Percentiles rank a stretch among this genome's conserved stretches.
Conservation (phyloP, 805 yeast species). For the Candida boleticola region DNA sequence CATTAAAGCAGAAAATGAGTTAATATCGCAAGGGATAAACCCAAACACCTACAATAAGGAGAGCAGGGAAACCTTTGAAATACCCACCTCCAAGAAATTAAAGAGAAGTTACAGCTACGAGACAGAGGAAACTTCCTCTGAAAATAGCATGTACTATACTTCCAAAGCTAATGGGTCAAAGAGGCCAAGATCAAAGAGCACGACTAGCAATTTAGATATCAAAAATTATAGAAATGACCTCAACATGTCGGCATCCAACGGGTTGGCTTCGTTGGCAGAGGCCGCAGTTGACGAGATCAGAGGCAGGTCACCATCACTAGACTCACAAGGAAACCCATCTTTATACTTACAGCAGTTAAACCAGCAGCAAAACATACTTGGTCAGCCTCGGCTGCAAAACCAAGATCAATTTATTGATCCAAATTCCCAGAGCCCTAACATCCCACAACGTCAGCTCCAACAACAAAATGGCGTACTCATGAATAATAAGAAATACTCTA, state of each 20-base stretch:
- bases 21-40: conserved; percentile 49
- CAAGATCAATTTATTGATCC: neutral
- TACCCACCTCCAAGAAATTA: conserved; percentile 11
- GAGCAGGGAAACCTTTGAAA: neutral
- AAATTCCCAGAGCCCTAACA: neutral
- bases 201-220: conserved; percentile 14
- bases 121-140: neutral
- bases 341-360: conserved; percentile 4
- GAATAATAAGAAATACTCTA: no score
- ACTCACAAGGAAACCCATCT: neutral
- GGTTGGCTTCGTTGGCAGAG: conserved; percentile 33
- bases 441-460: no score
- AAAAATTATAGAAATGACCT: conserved; percentile 8
- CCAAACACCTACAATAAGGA: conserved; percentile 38
- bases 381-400: no score
- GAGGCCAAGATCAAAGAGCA: conserved; percentile 19
- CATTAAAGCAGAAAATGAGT: conserved; percentile 48
- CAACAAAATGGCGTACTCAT: no score
- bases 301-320: conserved; percentile 11
- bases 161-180: conserved; percentile 2
- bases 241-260: conserved; percentile 5
- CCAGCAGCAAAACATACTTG: no score
- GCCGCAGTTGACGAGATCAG: conserved; percentile 33
- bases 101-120: conserved; percentile 7
- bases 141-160: neutral